Conservation (phyloP, 202 grass and related monocot species). For the Cymbopogon flexuosus region DNA sequence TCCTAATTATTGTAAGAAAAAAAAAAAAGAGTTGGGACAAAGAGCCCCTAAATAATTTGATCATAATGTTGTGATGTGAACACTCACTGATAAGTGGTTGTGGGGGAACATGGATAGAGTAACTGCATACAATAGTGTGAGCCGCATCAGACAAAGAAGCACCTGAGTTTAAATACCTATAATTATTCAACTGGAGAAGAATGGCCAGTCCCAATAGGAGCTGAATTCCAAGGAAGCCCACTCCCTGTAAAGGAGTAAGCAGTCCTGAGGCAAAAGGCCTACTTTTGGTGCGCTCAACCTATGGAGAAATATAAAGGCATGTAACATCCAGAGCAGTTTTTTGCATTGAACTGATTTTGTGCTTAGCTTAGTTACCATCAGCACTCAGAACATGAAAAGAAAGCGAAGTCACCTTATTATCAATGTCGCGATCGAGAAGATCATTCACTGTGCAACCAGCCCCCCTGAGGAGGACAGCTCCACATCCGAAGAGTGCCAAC, state of each 20-base stretch:
- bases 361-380: background rate
- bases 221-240: slow-evolving; percentile 70
- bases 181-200: slow-evolving; percentile 82
- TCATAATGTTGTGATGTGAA: background rate
- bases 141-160: background rate
- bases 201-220: slow-evolving; percentile 77
- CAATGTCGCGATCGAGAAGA: slow-evolving; percentile 76
- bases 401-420: slow-evolving; percentile 51
- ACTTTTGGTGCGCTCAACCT: slow-evolving; percentile 75
- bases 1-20: background rate
- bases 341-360: background rate
- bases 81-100: background rate
- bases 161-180: slow-evolving; percentile 41
- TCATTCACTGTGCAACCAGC: slow-evolving; percentile 84
- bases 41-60: background rate
- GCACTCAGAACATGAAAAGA: background rate
- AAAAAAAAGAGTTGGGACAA: background rate
- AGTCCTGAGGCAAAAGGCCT: slow-evolving; percentile 70
- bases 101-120: background rate
- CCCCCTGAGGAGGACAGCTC: slow-evolving; percentile 69
- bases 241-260: slow-evolving; percentile 60
- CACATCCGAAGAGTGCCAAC: slow-evolving; percentile 69
- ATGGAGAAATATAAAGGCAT: slow-evolving; percentile 7
- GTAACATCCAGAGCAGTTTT: background rate
- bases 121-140: background rate